Base-by-base conservation (phyloP, 1,284 basidiomycete genomes). In the Kwoniella shivajii region DNA sequence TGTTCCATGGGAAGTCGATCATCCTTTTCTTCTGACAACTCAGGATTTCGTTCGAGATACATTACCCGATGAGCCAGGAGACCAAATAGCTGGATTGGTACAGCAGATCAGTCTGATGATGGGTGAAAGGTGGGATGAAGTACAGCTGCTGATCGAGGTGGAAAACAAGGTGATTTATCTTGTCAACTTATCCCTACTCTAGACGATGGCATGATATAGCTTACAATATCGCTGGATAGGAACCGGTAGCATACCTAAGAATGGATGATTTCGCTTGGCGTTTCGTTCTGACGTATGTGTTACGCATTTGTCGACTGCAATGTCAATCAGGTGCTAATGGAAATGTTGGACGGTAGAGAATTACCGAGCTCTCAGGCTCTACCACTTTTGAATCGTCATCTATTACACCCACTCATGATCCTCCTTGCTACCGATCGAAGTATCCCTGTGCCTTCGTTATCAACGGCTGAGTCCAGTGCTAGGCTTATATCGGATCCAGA, bases 121-220 rank as follows among this genome's bases (percentile, higher is more conserved):
- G 50, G 61, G 54, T 0, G 30, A 43, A 1, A 55, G 48, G 1
- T 61, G 59, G 66, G 44, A 50, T 10, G 52, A 60, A n/a, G 62
- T 57, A 0, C 50, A 55, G n/a, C 22, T 74, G 13, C 47, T 61
- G 20, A 51, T 60, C 9, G 59, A 63, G 38, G 24, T 54, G 7
- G 67, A 71, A 48, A 64, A 67, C 36, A 67, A 66, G 45, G 65
- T 59, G 68, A 70, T 50, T 54, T n/a, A n/a, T n/a, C n/a, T n/a
- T n/a, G n/a, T n/a, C n/a, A 34, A 44, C 29, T 50, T 14, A 29
- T 29, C 22, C 33, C n/a, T 26, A 26, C 20, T 30, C 14, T 14
- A 27, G 43, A n/a, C 13, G 4, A 11, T 7, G 11, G 33, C n/a
- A 22, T 22, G 16, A 48, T 29, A 16, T 11, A 52, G 42, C 26